Evolutionary conservation across 176 grass and related monocot genomes (phyloP).

Genomic region (Phragmites australis): DNA sequence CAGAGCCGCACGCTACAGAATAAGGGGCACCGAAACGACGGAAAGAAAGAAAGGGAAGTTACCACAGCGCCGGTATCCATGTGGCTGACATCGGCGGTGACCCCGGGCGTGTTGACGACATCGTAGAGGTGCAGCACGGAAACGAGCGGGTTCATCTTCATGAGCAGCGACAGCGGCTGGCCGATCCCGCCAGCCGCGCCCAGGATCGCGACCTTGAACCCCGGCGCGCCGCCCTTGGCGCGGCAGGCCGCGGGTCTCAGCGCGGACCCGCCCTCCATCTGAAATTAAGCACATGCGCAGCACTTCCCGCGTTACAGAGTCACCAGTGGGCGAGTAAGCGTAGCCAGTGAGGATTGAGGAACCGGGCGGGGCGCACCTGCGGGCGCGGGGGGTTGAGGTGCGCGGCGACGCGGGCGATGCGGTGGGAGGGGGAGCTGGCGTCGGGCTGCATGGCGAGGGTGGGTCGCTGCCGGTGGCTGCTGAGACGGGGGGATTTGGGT

Average conservation of each 20-base stretch:
- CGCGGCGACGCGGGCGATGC: constrained; percentile 70
- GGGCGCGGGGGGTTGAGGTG: constrained; percentile 66
- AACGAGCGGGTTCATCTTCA: constrained; percentile 97
- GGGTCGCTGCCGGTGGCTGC: neutral
- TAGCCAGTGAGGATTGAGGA: neutral
- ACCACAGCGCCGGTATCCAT: constrained; percentile 97
- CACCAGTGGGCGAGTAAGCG: neutral
- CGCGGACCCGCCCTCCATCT: constrained; percentile 49
- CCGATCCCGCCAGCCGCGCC: constrained; percentile 93
- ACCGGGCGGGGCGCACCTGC: constrained; percentile 39
- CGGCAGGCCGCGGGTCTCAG: constrained; percentile 63
- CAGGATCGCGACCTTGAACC: constrained; percentile 87
- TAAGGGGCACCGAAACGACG: no score
- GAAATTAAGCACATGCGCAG: neutral
- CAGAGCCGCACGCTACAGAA: neutral
- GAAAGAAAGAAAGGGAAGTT: neutral
- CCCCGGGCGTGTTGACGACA: constrained; percentile 91
- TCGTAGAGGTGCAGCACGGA: constrained; percentile 98
- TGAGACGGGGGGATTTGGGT: neutral
- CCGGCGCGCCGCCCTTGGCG: constrained; percentile 84
- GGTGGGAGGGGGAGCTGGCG: constrained; percentile 44
- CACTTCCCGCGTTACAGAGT: neutral
- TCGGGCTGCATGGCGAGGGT: constrained; percentile 40
- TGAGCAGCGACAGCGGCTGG: constrained; percentile 85
- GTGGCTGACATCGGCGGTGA: constrained; percentile 94